A percentile compares a stretch with the other conserved stretches of the same genome.
phyloP scores from a whole-genome alignment of 2,329 filamentous ascomycete species.

The Neopestalotiopsis clavispora region DNA sequence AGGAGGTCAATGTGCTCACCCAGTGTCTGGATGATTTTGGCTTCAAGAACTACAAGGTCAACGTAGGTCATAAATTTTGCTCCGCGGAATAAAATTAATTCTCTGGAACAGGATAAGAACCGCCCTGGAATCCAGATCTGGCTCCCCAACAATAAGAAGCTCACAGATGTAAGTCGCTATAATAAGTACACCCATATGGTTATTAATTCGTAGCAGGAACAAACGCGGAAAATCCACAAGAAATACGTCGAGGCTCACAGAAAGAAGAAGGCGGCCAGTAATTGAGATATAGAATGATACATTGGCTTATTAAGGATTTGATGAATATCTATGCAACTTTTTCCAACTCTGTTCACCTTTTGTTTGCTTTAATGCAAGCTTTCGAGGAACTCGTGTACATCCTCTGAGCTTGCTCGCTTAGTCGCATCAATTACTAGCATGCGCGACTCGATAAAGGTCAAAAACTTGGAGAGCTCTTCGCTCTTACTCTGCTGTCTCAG shows the following conservation, averaged over 20 bases:
- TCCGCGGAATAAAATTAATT: neutral
- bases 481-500: no score
- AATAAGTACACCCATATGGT: no score
- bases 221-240: neutral
- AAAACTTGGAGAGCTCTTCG: no score
- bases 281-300: neutral
- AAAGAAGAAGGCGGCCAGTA: no score
- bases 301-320: no score
- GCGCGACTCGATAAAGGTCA: slow-evolving; percentile 6
- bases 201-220: neutral
- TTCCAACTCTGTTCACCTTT: no score
- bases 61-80: neutral
- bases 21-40: neutral
- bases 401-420: no score
- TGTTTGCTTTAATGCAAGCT: no score
- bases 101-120: neutral
- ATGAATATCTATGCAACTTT: no score
- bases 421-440: slow-evolving; percentile 16
- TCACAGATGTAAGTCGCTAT: neutral
- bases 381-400: no score
- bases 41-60: neutral
- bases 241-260: neutral
- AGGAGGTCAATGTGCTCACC: neutral
- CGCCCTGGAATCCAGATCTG: neutral
- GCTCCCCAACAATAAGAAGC: neutral